phyloP scores from a whole-genome alignment of 257 asterid genomes.

The Nicotiana obtusifolia region DNA sequence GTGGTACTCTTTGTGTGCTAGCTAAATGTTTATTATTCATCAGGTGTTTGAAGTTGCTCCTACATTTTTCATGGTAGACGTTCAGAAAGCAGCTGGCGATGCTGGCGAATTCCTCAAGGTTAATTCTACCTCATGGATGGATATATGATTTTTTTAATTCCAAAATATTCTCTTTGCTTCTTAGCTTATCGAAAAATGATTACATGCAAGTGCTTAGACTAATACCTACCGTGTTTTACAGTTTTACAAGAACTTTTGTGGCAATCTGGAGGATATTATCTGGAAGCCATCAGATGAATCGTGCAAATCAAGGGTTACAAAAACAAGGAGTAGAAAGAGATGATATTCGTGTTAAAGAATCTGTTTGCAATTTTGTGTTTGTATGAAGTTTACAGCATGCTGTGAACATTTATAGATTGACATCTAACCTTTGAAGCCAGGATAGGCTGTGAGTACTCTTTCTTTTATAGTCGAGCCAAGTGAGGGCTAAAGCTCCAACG shows the following conservation, averaged over 20 bases:
- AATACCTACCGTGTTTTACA: slow-evolving; percentile 24
- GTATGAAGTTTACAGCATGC: not conserved
- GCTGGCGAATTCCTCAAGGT: slow-evolving; percentile 61
- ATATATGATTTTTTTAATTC: not conserved
- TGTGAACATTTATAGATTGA: too few relatives aligned
- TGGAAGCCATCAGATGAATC: slow-evolving; percentile 74
- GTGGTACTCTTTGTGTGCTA: not conserved
- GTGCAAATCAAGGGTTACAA: slow-evolving; percentile 46
- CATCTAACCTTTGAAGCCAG: not conserved
- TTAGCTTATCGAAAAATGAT: not conserved
- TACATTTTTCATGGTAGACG: slow-evolving; percentile 87
- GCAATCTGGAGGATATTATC: slow-evolving; percentile 79
- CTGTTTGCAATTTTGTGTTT: not conserved
- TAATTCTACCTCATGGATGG: not conserved
- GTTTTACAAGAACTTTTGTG: slow-evolving; percentile 87
- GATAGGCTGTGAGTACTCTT: not conserved
- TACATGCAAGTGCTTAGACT: not conserved
- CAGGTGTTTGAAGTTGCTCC: slow-evolving; percentile 92
- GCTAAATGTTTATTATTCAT: slow-evolving; percentile 3
- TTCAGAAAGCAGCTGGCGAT: slow-evolving; percentile 91
- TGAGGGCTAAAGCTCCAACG: not conserved
- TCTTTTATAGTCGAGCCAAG: not conserved
- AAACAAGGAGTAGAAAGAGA: slow-evolving; percentile 48
- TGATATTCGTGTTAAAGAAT: slow-evolving; percentile 14
- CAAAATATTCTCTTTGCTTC: not conserved